Evolutionary conservation across 2,329 filamentous ascomycete genomes (phyloP), one percentile per base, ranked within the genome.

Genomic region (Bipolaris oryzae): DNA sequence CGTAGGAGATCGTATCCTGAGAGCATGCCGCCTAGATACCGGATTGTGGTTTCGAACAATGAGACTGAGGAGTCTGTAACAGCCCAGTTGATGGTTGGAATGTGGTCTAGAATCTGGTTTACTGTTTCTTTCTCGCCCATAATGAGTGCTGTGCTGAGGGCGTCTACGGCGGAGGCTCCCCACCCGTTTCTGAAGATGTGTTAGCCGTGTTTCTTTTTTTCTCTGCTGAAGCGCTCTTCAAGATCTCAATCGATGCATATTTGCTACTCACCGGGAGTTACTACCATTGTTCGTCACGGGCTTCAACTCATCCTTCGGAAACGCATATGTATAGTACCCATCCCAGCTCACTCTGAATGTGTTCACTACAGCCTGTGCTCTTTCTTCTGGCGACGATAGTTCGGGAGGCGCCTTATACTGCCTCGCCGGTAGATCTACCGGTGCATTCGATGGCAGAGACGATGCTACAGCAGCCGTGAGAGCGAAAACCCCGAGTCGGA

Each of bases 21-120:
- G 7, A 96, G 72, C 67, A 96, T 81, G 15, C 92, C 92, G 9
- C 86, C 92, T 1, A 96, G 78, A 68, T 96, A 96, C 25, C 92
- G 87, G 69, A 96, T 96, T 0, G 91, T 96, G 0, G 91, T 96
- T 77, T 96, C 92, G 68, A 96, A 96, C 7, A 96, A 77, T 35
- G 89, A 94, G 46, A 96, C 86, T 9, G 80, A 76, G 1, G 60
- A 61, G 0, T 57, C 10, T 2, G 88, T 90, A 10, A 81, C 78
- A 39, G 83, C 83, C 70, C 91, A 96, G 74, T 96, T 81, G 68
- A 96, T 88, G 0, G 77, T 84, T 0, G 86, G 83, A 43, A 96
- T 84, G 70, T 87, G 88, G 5, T 88, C 80, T 18, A 96, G 76
- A 61, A 96, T 92, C 50, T 87, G 80, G 39, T 87, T 79, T 13